phyloP scores from a whole-genome alignment of 2,329 filamentous ascomycete species.

The Curvularia hawaiiensis region DNA sequence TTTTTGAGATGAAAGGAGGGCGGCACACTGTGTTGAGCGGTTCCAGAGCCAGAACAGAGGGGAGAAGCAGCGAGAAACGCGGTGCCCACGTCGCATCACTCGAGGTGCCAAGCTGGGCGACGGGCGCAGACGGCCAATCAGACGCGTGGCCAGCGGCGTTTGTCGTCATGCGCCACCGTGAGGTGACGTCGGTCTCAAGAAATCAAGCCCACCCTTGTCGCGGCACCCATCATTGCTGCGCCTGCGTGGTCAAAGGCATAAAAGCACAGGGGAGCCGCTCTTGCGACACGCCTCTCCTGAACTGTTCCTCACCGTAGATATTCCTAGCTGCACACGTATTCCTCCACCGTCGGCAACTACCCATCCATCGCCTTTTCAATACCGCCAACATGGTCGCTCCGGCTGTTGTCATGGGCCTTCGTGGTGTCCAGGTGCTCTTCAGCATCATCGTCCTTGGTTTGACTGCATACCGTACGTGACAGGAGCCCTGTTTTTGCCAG shows the following conservation, averaged over 20 bases:
- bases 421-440: constrained; percentile 70
- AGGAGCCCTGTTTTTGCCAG: neutral
- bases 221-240: constrained; percentile 28
- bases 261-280: constrained; percentile 24
- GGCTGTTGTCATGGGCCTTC: constrained; percentile 63
- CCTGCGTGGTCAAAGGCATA: constrained; percentile 11
- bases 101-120: constrained; percentile 2
- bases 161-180: constrained; percentile 24
- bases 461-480: constrained; percentile 71
- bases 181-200: constrained; percentile 13
- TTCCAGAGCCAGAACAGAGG: constrained; percentile 5
- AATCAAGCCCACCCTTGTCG: constrained; percentile 15
- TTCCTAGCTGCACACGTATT: neutral
- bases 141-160: neutral
- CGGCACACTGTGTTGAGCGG: neutral
- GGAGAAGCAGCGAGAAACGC: constrained; percentile 13
- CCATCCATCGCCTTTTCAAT: constrained; percentile 5
- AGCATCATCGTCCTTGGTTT: constrained; percentile 77
- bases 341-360: constrained; percentile 3
- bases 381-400: constrained; percentile 29
- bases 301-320: neutral
- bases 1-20: constrained; percentile 6
- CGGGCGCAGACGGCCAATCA: constrained; percentile 21
- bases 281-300: neutral
- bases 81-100: constrained; percentile 17